Percentiles rank a stretch among this genome's conserved stretches.
Evolutionary conservation across 2,329 filamentous ascomycete species (phyloP).

Genomic region (Septoria linicola): DNA sequence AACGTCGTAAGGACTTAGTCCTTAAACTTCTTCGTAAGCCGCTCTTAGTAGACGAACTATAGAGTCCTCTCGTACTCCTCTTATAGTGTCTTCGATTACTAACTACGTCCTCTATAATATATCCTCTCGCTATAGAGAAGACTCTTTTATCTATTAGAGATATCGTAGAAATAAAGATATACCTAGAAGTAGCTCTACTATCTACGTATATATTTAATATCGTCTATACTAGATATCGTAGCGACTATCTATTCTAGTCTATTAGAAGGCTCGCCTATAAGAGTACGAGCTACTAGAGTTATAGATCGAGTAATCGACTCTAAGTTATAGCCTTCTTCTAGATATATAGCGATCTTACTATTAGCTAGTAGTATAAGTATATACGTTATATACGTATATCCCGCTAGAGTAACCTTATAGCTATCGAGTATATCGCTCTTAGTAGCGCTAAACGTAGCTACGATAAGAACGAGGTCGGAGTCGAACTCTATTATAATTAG

Average conservation of each 20-base stretch:
- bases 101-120: constrained; percentile 75
- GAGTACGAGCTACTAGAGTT: constrained; percentile 81
- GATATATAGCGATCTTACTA: constrained; percentile 85
- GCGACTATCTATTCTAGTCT: constrained; percentile 51
- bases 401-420: constrained; percentile 85
- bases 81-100: constrained; percentile 70
- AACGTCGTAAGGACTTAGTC: constrained; percentile 37
- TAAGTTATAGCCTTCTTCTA: constrained; percentile 96
- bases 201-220: constrained; percentile 57
- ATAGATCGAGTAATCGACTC: constrained; percentile 89
- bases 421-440: constrained; percentile 89
- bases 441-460: constrained; percentile 93
- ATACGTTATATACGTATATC: constrained; percentile 98
- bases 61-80: constrained; percentile 75
- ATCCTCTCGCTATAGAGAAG: constrained; percentile 59
- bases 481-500: constrained; percentile 91
- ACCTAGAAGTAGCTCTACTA: constrained; percentile 74
- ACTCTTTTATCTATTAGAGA: constrained; percentile 34
- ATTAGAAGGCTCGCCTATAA: constrained; percentile 92
- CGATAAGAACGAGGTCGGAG: constrained; percentile 91
- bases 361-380: constrained; percentile 95
- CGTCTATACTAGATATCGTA: constrained; percentile 54
- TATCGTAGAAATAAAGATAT: constrained; percentile 71
- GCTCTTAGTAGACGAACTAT: constrained; percentile 73
- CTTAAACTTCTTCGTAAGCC: constrained; percentile 36